phyloP scores from a whole-genome alignment of 768 basidiomycete species.

The Termitomyces bulborhizus region DNA sequence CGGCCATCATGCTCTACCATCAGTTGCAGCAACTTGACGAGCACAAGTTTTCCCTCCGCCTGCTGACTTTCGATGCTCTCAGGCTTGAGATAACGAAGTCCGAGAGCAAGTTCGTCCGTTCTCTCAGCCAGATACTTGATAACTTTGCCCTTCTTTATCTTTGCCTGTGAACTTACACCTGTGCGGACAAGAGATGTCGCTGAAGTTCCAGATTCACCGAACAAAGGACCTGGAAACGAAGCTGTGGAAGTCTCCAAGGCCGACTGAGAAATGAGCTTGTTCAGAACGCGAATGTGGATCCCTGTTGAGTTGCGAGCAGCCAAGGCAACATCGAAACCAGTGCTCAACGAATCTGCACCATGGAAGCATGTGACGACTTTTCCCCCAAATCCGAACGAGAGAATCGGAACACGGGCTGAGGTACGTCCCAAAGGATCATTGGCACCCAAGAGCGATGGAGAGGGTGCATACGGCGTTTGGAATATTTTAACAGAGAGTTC shows the following conservation, averaged over 20 bases:
- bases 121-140: slow-evolving; percentile 72
- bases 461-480: slow-evolving; percentile 70
- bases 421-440: slow-evolving; percentile 80
- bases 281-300: slow-evolving; percentile 61
- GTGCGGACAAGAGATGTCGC: slow-evolving; percentile 66
- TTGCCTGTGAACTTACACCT: slow-evolving; percentile 55
- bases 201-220: slow-evolving; percentile 66
- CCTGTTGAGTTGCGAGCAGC: slow-evolving; percentile 65
- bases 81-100: slow-evolving; percentile 60
- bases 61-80: slow-evolving; percentile 46
- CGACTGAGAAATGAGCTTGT: slow-evolving; percentile 65
- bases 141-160: slow-evolving; percentile 80
- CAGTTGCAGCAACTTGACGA: slow-evolving; percentile 68
- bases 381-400: slow-evolving; percentile 94
- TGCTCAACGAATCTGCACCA: slow-evolving; percentile 53
- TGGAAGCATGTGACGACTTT: slow-evolving; percentile 88
- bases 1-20: slow-evolving; percentile 90
- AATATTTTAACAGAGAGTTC: slow-evolving; percentile 31
- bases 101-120: slow-evolving; percentile 70
- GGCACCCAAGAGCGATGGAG: slow-evolving; percentile 73
- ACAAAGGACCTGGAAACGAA: slow-evolving; percentile 83
- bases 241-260: slow-evolving; percentile 46
- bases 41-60: slow-evolving; percentile 69
- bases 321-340: slow-evolving; percentile 74
- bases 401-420: slow-evolving; percentile 65